phyloP scores from a whole-genome alignment of 2,329 filamentous ascomycete species.

The Claviceps capensis region DNA sequence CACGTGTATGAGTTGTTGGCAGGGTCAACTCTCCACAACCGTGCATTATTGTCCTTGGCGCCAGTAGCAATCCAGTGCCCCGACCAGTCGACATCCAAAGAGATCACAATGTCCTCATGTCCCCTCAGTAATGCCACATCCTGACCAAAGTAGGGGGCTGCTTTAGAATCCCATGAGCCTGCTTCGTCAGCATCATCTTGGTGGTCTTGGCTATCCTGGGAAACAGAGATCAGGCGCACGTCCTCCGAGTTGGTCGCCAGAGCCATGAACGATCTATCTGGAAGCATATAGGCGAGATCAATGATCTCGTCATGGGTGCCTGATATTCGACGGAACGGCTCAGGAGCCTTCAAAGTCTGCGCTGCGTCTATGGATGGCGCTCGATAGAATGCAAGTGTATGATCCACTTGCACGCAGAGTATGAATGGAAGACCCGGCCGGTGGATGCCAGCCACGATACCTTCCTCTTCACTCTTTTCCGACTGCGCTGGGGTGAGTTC shows the following conservation, averaged over 20 bases:
- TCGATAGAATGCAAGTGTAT: constrained; percentile 66
- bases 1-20: constrained; percentile 63
- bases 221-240: constrained; percentile 69
- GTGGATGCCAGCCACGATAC: constrained; percentile 60
- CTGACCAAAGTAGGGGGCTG: constrained; percentile 63
- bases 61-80: constrained; percentile 94
- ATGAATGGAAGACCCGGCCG: constrained; percentile 53
- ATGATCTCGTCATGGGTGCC: constrained; percentile 98
- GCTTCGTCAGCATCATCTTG: constrained; percentile 12
- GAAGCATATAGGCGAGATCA: constrained; percentile 75
- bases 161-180: constrained; percentile 5
- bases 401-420: constrained; percentile 75
- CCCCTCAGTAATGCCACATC: constrained; percentile 78
- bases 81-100: constrained; percentile 89
- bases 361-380: constrained; percentile 26
- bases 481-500: constrained; percentile 68
- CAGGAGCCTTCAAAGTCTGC: constrained; percentile 23
- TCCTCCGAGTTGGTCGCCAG: constrained; percentile 93
- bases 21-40: constrained; percentile 77
- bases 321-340: constrained; percentile 65
- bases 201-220: constrained; percentile 20
- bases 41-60: constrained; percentile 90
- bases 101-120: constrained; percentile 91
- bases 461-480: constrained; percentile 44
- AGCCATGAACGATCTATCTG: constrained; percentile 69